Base-by-base conservation (phyloP, 352 stramenopile genomes). In the Hyaloperonospora arabidopsidis region DNA sequence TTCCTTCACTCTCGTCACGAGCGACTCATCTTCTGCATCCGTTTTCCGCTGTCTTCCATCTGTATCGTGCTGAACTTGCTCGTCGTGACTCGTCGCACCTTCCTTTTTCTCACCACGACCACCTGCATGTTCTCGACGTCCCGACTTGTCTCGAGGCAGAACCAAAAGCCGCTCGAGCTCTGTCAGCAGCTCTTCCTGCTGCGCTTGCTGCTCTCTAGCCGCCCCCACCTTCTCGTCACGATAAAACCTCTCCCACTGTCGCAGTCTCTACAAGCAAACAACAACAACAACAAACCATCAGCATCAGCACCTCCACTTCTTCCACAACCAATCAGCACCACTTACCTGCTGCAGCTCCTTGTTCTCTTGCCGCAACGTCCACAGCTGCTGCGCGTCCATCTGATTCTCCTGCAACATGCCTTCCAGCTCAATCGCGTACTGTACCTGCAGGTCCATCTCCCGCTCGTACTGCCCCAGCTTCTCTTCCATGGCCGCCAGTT, bases 351-450 rank as follows among this genome's bases (percentile, higher is more conserved):
- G 51, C 1, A 87, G 54, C 45, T 74, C 57, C 5, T 75, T 50
- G 40, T 85, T 87, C 28, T 67, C 56, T n/a, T 50, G 25, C 29
- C 57, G 54, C 13, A 87, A 56, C 39, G 70, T 54, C 11, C 45
- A 44, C 19, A 84, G 57, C 28, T 73, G 63, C 18, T 74, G 57
- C 3, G 61, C 41, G 13, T 84, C 63, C 11, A 70, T 60, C 38
- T 75, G 59, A 43, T 70, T 67, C 45, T 78, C 74, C 17, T 66
- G 68, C 19, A 86, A 29, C 43, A 68, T 45, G 5, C 76, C 82
- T 58, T 89, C 79, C 25, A 92, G 61, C 49, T 85, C 77, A 38
- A 89, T 64, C 23, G 88, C 80, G 19, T 63, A 69, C 13, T 72
- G 59, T 17, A 76, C 70, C 57, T 86, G 75, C n/a, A 58, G 29